Evolutionary conservation across 1,284 basidiomycete genomes (phyloP).

Genomic region (Rugosomyces carneus): DNA sequence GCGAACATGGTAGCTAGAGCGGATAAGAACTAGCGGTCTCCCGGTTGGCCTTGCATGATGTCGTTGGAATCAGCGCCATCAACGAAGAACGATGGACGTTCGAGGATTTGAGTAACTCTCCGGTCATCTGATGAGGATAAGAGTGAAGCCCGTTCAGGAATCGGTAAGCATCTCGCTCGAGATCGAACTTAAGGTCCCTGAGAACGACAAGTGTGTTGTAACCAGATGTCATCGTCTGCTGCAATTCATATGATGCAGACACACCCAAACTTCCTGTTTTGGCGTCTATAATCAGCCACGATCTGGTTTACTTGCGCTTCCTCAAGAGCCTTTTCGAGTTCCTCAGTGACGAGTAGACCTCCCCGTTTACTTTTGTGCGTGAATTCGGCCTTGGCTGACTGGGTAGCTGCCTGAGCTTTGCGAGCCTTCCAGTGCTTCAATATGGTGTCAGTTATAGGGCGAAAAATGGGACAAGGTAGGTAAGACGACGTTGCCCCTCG

Average conservation of each 20-base stretch:
- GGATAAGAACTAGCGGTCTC: conserved; percentile 37
- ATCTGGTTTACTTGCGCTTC: conserved; percentile 30
- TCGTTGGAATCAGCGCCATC: conserved; percentile 28
- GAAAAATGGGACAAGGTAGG: no score
- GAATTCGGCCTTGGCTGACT: conserved; percentile 6
- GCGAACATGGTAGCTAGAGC: conserved; percentile 32
- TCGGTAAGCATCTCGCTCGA: conserved; percentile 36
- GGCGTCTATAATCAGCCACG: conserved; percentile 23
- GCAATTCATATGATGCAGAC: conserved; percentile 14
- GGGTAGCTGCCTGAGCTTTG: no score
- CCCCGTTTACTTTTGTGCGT: conserved; percentile 6
- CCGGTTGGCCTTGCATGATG: conserved; percentile 32
- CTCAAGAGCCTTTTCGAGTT: conserved; percentile 32
- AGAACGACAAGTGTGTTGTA: neutral
- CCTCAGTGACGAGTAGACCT: conserved; percentile 31
- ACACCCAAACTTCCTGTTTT: conserved; percentile 33
- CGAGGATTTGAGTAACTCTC: conserved; percentile 33
- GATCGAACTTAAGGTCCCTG: conserved; percentile 48
- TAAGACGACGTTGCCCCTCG: no score
- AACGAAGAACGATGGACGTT: conserved; percentile 31
- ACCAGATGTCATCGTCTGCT: conserved; percentile 18
- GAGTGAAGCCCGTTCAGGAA: conserved; percentile 35
- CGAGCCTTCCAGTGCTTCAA: no score
- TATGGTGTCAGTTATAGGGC: no score
- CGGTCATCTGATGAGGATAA: conserved; percentile 28